phyloP scores from a whole-genome alignment of 495 filamentous ascomycete species.

The Lasiosphaeria miniovina region DNA sequence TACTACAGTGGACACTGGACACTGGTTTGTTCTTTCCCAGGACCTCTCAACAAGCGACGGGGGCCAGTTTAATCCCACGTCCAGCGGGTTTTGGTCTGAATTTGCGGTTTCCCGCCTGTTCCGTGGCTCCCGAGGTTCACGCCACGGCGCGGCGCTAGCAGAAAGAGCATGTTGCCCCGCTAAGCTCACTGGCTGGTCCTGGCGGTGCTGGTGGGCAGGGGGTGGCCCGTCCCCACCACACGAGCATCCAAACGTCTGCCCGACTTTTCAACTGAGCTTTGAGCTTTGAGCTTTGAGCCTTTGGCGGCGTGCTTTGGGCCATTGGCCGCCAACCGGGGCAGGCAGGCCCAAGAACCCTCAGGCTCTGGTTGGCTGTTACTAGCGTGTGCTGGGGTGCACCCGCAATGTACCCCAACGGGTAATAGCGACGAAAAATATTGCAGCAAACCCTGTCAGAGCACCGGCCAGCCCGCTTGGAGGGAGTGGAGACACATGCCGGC shows the following conservation, averaged over 20 bases:
- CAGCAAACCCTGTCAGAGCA: constrained; percentile 19
- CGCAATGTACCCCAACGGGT: constrained; percentile 22
- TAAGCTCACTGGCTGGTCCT: neutral
- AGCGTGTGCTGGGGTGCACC: constrained; percentile 18
- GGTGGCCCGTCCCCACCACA: neutral
- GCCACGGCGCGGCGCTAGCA: constrained; percentile 15
- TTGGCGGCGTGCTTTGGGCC: no score
- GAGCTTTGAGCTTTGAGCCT: neutral
- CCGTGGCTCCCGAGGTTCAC: constrained; percentile 12
- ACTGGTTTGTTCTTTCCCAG: neutral
- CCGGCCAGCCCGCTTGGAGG: neutral
- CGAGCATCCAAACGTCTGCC: neutral
- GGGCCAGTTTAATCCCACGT: neutral
- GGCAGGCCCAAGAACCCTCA: constrained; percentile 1
- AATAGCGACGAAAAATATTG: constrained; percentile 29
- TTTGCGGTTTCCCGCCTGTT: constrained; percentile 17
- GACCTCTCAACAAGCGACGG: no score
- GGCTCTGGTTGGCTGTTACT: constrained; percentile 18
- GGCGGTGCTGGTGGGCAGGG: neutral
- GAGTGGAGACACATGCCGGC: neutral
- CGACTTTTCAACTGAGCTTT: neutral
- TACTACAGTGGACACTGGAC: neutral
- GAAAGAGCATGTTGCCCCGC: neutral
- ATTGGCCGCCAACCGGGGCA: constrained; percentile 11
- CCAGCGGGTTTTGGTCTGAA: constrained; percentile 3